Evolutionary conservation across 768 basidiomycete genomes (phyloP).

Genomic region (Sutorius australiensis): DNA sequence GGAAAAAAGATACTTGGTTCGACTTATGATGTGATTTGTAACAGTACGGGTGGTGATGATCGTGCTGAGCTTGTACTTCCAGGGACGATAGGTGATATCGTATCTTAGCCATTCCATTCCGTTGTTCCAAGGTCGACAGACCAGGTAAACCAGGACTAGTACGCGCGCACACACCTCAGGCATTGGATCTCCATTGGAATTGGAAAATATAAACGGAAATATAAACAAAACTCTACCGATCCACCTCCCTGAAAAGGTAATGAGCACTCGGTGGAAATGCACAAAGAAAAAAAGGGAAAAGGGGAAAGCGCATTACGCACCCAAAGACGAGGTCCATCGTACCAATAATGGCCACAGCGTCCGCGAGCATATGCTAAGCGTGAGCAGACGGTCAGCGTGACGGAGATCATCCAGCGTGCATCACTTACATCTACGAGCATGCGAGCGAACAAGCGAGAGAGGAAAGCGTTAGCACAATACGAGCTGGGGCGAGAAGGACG

Average conservation of each 20-base stretch:
- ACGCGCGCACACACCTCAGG: no score
- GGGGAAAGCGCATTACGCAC: slow-evolving; percentile 55
- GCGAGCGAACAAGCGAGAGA: slow-evolving; percentile 6
- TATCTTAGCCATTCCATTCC: no score
- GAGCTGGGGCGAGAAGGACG: background rate
- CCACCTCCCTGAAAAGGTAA: slow-evolving; percentile 24
- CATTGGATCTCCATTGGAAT: no score
- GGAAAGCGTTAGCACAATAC: background rate
- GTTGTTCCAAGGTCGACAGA: no score
- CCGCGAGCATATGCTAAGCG: slow-evolving; percentile 81
- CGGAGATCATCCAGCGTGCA: background rate
- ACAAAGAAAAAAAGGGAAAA: no score
- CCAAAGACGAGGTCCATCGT: slow-evolving; percentile 99
- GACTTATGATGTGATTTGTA: no score
- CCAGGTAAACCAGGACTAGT: no score
- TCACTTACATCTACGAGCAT: slow-evolving; percentile 35
- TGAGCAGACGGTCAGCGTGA: slow-evolving; percentile 27
- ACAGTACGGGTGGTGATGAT: no score
- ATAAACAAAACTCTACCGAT: slow-evolving; percentile 33
- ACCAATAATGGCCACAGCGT: slow-evolving; percentile 95
- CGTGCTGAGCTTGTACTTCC: no score
- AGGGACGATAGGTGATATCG: no score
- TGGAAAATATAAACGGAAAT: no score
- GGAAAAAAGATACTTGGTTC: no score
- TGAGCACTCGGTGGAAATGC: background rate